A percentile compares a stretch with the other conserved stretches of the same genome.
phyloP scores from a whole-genome alignment of 2,329 filamentous ascomycete genomes.

The Diaporthe ampelina region DNA sequence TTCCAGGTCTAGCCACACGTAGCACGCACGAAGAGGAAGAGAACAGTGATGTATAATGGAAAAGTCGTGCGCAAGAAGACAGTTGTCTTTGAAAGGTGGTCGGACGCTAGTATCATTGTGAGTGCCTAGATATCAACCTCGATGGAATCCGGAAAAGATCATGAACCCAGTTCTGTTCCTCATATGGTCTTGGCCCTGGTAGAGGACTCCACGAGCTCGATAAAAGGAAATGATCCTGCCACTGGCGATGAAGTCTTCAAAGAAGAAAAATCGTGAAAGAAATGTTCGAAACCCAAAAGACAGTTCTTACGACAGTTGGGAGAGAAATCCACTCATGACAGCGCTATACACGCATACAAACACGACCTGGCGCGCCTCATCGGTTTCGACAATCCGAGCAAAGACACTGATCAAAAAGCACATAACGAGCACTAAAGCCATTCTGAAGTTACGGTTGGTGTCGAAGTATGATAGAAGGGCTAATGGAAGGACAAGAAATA shows the following conservation, averaged over 20 bases:
- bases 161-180: too few relatives aligned
- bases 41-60: background rate
- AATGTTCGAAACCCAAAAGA: too few relatives aligned
- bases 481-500: conserved; percentile 23
- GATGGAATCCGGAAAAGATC: too few relatives aligned
- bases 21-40: background rate
- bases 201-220: too few relatives aligned
- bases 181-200: too few relatives aligned
- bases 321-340: background rate
- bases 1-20: background rate
- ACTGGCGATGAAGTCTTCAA: too few relatives aligned
- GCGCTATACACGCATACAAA: background rate
- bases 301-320: background rate
- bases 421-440: background rate
- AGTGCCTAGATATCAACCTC: too few relatives aligned
- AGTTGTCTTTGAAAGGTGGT: background rate
- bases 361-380: background rate
- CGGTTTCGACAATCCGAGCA: conserved; percentile 7
- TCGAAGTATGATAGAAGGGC: conserved; percentile 29
- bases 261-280: too few relatives aligned
- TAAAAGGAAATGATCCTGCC: too few relatives aligned
- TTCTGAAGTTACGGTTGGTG: background rate
- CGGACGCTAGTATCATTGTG: too few relatives aligned
- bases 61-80: background rate
- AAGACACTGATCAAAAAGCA: conserved; percentile 26